A percentile compares a stretch with the other conserved stretches of the same genome.
Evolutionary conservation across 2,329 filamentous ascomycete genomes (phyloP).

Genomic region (Colletotrichum costaricense): DNA sequence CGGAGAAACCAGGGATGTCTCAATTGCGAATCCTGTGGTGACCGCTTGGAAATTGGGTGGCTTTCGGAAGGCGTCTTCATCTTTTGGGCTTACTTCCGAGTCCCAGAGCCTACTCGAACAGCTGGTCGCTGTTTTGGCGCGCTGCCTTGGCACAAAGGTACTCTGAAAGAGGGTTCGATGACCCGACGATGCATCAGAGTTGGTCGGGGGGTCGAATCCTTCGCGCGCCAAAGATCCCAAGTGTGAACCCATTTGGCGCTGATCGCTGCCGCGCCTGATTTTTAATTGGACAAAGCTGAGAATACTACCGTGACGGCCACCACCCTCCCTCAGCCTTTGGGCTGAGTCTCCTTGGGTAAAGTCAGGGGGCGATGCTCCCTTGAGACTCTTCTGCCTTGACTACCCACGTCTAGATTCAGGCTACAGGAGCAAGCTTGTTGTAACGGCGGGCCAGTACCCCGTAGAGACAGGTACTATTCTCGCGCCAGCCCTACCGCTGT

Average conservation of each 20-base stretch:
- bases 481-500: conserved; percentile 16
- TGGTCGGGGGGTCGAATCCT: conserved; percentile 20
- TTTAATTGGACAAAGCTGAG: conserved; percentile 3
- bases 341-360: conserved; percentile 4
- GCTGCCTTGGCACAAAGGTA: neutral
- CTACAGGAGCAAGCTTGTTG: neutral
- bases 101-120: neutral
- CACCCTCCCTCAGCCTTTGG: neutral
- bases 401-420: neutral
- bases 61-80: neutral
- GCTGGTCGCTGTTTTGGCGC: neutral
- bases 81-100: neutral
- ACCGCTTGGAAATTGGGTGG: neutral
- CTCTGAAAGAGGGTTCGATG: neutral
- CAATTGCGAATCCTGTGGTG: neutral
- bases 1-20: neutral
- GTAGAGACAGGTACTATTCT: neutral
- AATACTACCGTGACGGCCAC: neutral
- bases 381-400: neutral
- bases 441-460: neutral
- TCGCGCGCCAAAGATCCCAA: neutral
- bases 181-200: conserved; percentile 2
- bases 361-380: conserved; percentile 7
- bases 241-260: neutral
- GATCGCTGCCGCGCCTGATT: neutral